Conservation (phyloP, 225 moss, liverwort and hornwort species). For the Ulota crispa region DNA sequence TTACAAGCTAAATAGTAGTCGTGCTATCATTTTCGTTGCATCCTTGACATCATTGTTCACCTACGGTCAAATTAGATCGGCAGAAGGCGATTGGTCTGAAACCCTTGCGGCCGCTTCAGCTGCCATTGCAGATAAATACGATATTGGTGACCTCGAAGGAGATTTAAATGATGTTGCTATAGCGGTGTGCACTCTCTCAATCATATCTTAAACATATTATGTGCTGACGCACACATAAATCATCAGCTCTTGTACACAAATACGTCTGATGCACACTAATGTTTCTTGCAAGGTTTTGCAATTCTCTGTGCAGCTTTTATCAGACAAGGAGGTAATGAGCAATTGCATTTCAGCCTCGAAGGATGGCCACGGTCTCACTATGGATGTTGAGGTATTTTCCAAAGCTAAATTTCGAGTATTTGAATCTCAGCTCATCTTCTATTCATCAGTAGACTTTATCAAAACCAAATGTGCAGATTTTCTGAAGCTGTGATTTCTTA, state of each 20-base stretch:
- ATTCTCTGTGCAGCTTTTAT: slow-evolving; percentile 45
- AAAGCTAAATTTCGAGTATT: not conserved
- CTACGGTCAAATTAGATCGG: slow-evolving; percentile 68
- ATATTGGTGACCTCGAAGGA: slow-evolving; percentile 63
- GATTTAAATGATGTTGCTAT: slow-evolving; percentile 67
- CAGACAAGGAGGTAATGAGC: slow-evolving; percentile 62
- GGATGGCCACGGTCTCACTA: slow-evolving; percentile 67
- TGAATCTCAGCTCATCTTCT: not conserved
- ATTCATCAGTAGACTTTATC: not conserved
- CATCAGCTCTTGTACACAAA: not conserved
- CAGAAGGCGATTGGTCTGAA: slow-evolving; percentile 75
- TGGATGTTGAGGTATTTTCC: slow-evolving; percentile 54
- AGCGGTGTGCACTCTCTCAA: slow-evolving; percentile 33
- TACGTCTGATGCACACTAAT: not conserved
- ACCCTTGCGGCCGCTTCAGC: slow-evolving; percentile 45
- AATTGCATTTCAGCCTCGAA: slow-evolving; percentile 71
- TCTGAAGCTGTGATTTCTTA: not conserved
- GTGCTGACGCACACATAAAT: not conserved
- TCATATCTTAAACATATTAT: not conserved
- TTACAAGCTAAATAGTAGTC: not conserved
- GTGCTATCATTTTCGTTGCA: slow-evolving; percentile 2
- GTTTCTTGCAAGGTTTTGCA: not conserved
- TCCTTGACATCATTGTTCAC: slow-evolving; percentile 54
- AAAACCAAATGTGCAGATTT: not conserved
- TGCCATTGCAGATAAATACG: slow-evolving; percentile 59